Evolutionary conservation across 108 stramenopile species (phyloP).

Genomic region (Hondaea fermentalgiana): DNA sequence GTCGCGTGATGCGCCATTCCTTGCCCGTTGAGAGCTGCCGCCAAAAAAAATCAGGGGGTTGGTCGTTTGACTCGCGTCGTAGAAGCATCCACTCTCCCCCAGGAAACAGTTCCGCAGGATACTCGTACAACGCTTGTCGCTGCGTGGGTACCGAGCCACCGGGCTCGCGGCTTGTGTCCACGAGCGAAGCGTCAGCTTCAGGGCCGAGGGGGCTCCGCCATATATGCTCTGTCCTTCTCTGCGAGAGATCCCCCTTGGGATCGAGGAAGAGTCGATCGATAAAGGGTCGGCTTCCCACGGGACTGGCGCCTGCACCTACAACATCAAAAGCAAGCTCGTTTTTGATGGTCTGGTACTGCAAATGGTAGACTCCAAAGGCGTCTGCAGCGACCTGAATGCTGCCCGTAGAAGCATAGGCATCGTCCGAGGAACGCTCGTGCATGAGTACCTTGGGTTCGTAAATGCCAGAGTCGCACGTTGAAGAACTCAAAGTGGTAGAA

Average conservation of each 20-base stretch:
- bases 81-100: conserved; percentile 45
- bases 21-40: conserved; percentile 23
- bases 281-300: conserved; percentile 43
- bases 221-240: conserved; percentile 15
- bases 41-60: conserved; percentile 37
- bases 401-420: background rate
- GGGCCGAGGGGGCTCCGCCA: conserved; percentile 39
- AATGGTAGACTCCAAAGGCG: background rate
- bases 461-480: too few species aligned
- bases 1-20: conserved; percentile 37
- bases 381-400: background rate
- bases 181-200: conserved; percentile 30
- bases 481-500: too few species aligned
- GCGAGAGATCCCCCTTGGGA: conserved; percentile 13
- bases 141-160: conserved; percentile 32
- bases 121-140: conserved; percentile 37
- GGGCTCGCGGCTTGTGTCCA: conserved; percentile 39
- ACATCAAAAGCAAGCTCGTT: conserved; percentile 21
- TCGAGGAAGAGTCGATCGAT: conserved; percentile 37
- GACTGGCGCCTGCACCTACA: conserved; percentile 38
- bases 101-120: conserved; percentile 31
- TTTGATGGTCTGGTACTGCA: background rate
- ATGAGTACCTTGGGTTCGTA: background rate
- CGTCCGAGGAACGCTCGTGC: background rate
- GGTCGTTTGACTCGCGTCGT: conserved; percentile 38